phyloP scores from a whole-genome alignment of 1,139 yeast species.

The Groenewaldozyma sp. region DNA sequence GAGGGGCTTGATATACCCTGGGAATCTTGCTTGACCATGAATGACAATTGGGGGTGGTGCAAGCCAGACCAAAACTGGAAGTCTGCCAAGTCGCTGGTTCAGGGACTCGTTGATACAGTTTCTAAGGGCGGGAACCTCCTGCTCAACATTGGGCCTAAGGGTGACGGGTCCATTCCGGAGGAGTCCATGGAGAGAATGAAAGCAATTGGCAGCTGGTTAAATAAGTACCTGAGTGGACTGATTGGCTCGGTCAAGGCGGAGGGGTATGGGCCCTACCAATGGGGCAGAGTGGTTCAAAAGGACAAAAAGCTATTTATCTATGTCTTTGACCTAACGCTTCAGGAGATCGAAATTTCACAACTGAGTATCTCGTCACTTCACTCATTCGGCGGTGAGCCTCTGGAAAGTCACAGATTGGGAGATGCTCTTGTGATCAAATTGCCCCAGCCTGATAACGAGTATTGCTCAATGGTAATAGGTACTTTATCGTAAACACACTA shows the following conservation, averaged over 20 bases:
- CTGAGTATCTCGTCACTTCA: not conserved
- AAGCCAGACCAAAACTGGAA: conserved; percentile 9
- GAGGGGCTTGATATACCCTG: conserved; percentile 10
- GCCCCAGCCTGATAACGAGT: not conserved
- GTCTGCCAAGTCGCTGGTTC: conserved; percentile 7
- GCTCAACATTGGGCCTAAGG: conserved; percentile 11
- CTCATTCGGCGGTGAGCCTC: not conserved
- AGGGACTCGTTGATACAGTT: conserved; percentile 7
- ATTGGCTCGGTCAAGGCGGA: not conserved
- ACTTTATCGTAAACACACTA: not conserved
- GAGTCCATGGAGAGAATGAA: conserved; percentile 8
- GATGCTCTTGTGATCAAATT: not conserved
- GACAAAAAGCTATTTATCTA: not conserved
- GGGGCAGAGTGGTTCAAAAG: not conserved
- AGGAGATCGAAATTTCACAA: not conserved
- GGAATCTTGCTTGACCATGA: conserved; percentile 11
- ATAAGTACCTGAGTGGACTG: too few species aligned
- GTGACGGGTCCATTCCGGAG: conserved; percentile 9
- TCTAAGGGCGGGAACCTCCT: conserved; percentile 11
- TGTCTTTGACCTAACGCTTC: not conserved
- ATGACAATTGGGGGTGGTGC: conserved; percentile 10
- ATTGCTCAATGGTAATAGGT: not conserved
- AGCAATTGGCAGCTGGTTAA: conserved; percentile 11
- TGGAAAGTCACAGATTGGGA: not conserved
- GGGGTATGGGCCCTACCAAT: not conserved